A percentile compares a stretch with the other conserved stretches of the same genome.
phyloP scores from a whole-genome alignment of 31 red algal species.

The Asparagopsis taxiformis region DNA sequence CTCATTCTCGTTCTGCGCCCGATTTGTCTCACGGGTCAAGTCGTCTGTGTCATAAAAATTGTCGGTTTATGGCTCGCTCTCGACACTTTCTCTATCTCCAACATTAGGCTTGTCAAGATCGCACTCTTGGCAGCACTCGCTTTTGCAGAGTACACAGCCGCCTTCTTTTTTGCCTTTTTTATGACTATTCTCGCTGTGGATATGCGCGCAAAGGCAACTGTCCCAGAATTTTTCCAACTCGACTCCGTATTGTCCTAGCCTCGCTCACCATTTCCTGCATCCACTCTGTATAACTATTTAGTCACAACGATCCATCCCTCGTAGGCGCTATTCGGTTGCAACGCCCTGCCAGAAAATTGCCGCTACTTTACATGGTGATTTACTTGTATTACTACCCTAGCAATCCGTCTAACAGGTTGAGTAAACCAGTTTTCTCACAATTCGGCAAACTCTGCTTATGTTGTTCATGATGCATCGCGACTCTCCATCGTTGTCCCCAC shows the following conservation, averaged over 20 bases:
- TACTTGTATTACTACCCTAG: not conserved
- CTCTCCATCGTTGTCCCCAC: not conserved
- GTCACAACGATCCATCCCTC: too few relatives aligned
- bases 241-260: not conserved
- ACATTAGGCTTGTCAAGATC: conserved; percentile 58
- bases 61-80: conserved; percentile 61
- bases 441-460: too few relatives aligned
- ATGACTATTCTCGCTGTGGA: conserved; percentile 72
- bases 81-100: conserved; percentile 70
- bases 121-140: conserved; percentile 54
- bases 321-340: too few relatives aligned
- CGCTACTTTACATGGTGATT: not conserved
- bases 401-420: not conserved
- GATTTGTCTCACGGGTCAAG: conserved; percentile 69
- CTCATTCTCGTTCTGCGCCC: conserved; percentile 45
- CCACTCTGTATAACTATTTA: too few relatives aligned
- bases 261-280: too few relatives aligned
- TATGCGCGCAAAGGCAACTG: conserved; percentile 52
- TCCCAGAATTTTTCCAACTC: not conserved
- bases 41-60: conserved; percentile 73
- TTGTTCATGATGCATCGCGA: not conserved
- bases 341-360: too few relatives aligned
- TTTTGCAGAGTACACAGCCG: conserved; percentile 68
- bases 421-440: conserved; percentile 1
- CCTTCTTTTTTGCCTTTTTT: conserved; percentile 74